Percentiles rank a stretch among this genome's conserved stretches.
Evolutionary conservation across 2,329 filamentous ascomycete species (phyloP).

Genomic region (Nannizziopsis arthrosporioides): DNA sequence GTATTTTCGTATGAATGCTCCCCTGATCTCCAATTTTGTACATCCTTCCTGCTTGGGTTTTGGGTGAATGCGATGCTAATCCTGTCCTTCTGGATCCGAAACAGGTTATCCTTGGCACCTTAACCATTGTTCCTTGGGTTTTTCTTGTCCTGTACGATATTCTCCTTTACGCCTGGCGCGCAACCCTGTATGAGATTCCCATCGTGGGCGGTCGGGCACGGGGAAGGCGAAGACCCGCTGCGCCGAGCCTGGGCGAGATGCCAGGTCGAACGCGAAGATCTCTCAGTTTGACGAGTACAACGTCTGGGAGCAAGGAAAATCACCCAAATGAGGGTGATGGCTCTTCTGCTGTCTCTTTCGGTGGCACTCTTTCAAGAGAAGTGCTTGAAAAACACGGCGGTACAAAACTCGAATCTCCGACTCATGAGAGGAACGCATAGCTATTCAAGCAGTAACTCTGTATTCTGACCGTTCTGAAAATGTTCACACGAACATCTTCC

Average conservation of each 20-base stretch:
- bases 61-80: too few species aligned
- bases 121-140: slow-evolving; percentile 53
- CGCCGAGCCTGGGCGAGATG: slow-evolving; percentile 49
- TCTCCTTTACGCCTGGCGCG: slow-evolving; percentile 49
- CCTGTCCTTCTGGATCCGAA: background rate
- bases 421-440: too few species aligned
- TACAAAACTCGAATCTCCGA: too few species aligned
- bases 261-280: slow-evolving; percentile 34
- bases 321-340: background rate
- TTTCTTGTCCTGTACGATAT: slow-evolving; percentile 53
- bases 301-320: slow-evolving; percentile 10
- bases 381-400: background rate
- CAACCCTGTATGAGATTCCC: slow-evolving; percentile 48
- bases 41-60: background rate
- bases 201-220: slow-evolving; percentile 49
- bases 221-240: slow-evolving; percentile 48
- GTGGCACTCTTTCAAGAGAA: background rate
- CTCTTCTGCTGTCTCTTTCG: background rate
- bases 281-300: slow-evolving; percentile 22
- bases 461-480: too few species aligned
- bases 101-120: slow-evolving; percentile 48
- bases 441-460: too few species aligned
- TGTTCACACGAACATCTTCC: too few species aligned
- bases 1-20: slow-evolving; percentile 46
- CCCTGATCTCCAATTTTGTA: background rate